Conservation (phyloP, 2,329 filamentous ascomycete species). For the Xylariales sp. region DNA sequence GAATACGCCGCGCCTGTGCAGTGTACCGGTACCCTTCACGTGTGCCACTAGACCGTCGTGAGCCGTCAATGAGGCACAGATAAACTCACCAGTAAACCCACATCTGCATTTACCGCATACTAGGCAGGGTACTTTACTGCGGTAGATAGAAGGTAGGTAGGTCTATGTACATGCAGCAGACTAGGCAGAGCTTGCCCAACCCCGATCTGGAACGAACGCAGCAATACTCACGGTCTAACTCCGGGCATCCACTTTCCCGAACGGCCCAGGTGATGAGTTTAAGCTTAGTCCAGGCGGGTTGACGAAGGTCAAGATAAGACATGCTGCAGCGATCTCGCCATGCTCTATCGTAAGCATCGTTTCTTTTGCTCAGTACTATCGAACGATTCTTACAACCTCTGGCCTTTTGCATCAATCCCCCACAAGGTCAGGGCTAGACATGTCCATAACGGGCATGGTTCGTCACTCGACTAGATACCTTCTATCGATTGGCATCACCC, state of each 20-base stretch:
- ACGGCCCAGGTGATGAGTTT: slow-evolving; percentile 28
- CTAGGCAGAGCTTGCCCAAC: slow-evolving; percentile 38
- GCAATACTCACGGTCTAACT: slow-evolving; percentile 33
- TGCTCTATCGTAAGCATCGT: slow-evolving; percentile 24
- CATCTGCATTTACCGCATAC: slow-evolving; percentile 5
- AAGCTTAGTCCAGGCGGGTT: slow-evolving; percentile 19
- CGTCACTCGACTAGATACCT: slow-evolving; percentile 23
- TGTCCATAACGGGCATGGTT: slow-evolving; percentile 27
- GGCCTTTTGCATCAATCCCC: slow-evolving; percentile 30
- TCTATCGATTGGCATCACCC: slow-evolving; percentile 36
- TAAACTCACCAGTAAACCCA: slow-evolving; percentile 14
- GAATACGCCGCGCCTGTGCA: slow-evolving; percentile 19
- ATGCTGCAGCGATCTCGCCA: slow-evolving; percentile 23
- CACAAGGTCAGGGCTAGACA: slow-evolving; percentile 27
- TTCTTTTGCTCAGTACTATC: slow-evolving; percentile 40
- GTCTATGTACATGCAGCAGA: slow-evolving; percentile 9
- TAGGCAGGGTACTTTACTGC: too few relatives aligned
- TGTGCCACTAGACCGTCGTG: slow-evolving; percentile 29
- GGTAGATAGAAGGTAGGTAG: slow-evolving; percentile 2
- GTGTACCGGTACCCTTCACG: slow-evolving; percentile 27
- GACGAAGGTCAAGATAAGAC: slow-evolving; percentile 29
- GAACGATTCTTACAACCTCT: slow-evolving; percentile 37
- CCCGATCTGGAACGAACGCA: slow-evolving; percentile 36
- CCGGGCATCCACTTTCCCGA: slow-evolving; percentile 35
- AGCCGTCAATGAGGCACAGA: slow-evolving; percentile 22